These are phyloP conservation scores for Cyclanthera cordifolia DNA, from an alignment of 306 rosid species.

Conservation along the genomic window DNA sequence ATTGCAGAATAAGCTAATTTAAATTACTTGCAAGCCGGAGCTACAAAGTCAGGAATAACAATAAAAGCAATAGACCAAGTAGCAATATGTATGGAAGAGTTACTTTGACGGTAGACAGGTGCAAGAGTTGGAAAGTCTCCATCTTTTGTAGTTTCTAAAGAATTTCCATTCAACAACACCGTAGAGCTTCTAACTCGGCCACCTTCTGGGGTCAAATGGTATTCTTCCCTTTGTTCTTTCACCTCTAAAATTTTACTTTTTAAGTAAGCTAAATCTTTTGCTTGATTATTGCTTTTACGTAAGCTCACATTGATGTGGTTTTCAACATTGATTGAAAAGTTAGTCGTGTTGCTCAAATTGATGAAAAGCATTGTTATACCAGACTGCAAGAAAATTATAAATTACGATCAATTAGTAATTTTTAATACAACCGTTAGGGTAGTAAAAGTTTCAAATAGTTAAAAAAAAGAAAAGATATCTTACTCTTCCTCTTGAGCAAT, in stretches of 20 bases:
- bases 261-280: too few relatives aligned
- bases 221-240: conserved; percentile 63
- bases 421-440: too few relatives aligned
- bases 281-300: too few relatives aligned
- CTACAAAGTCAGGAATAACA: background rate
- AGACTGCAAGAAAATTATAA: too few relatives aligned
- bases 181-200: conserved; percentile 33
- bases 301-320: background rate
- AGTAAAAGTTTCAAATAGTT: too few relatives aligned
- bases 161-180: conserved; percentile 51
- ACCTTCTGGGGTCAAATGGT: conserved; percentile 46
- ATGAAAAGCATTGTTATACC: conserved; percentile 37
- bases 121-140: conserved; percentile 46
- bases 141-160: conserved; percentile 29
- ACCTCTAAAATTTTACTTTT: too few relatives aligned
- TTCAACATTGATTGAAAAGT: conserved; percentile 28
- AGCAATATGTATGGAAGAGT: background rate
- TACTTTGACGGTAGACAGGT: background rate
- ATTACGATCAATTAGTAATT: too few relatives aligned
- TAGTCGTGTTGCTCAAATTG: background rate
- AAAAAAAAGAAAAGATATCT: too few relatives aligned
- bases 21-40: background rate
- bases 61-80: background rate
- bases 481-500: background rate
- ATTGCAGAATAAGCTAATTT: too few relatives aligned